Percentiles rank a stretch among this genome's conserved stretches.
These are phyloP conservation scores for Amanita muscaria DNA, from an alignment of 768 basidiomycete species.

Conservation along the genomic window DNA sequence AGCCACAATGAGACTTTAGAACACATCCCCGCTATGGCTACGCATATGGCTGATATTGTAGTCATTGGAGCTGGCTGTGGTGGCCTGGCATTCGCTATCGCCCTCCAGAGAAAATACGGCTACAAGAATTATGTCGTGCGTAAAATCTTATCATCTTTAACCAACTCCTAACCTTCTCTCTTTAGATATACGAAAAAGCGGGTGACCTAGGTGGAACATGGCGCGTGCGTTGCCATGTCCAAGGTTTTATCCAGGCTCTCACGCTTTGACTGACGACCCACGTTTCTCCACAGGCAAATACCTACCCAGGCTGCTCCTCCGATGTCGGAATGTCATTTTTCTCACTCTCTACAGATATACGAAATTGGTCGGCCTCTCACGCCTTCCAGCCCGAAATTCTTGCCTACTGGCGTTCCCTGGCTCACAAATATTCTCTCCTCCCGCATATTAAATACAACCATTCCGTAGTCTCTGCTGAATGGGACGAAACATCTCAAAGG, in stretches of 20 bases:
- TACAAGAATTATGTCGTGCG: constrained; percentile 23
- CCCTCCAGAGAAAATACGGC: constrained; percentile 20
- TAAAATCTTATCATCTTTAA: neutral
- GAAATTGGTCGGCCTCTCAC: constrained; percentile 31
- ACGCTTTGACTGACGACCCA: neutral
- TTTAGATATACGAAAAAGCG: constrained; percentile 26
- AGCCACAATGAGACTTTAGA: too few species aligned
- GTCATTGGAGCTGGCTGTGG: constrained; percentile 14
- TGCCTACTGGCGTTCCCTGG: constrained; percentile 28
- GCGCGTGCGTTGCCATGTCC: constrained; percentile 16
- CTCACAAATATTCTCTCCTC: constrained; percentile 33
- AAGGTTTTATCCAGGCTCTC: neutral
- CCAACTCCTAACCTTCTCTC: neutral
- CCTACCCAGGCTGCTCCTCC: constrained; percentile 33
- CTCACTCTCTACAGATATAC: constrained; percentile 31
- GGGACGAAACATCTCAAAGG: constrained; percentile 28
- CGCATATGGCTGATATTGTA: neutral
- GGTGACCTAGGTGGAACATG: constrained; percentile 23
- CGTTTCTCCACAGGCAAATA: constrained; percentile 17
- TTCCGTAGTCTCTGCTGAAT: constrained; percentile 34
- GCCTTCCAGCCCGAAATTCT: constrained; percentile 34
- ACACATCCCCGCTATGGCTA: too few species aligned
- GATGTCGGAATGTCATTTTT: constrained; percentile 31
- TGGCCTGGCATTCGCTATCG: constrained; percentile 22
- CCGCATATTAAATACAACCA: constrained; percentile 34